These are phyloP conservation scores for Lycium barbarum DNA, from an alignment of 257 asterid species.

Conservation along the genomic window DNA sequence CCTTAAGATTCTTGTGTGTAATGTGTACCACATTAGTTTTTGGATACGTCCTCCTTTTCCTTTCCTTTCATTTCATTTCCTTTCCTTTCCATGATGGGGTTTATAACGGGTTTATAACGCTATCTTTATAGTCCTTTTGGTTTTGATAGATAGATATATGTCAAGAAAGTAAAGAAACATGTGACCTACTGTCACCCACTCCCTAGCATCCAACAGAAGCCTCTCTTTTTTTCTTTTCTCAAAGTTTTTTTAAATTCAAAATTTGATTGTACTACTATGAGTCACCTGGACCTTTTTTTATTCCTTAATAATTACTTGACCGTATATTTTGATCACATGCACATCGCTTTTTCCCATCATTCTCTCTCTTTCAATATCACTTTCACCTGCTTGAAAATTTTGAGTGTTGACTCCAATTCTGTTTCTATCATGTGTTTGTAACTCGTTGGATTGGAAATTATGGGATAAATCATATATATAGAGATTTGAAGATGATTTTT, in stretches of 20 bases:
- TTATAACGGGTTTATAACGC: not conserved
- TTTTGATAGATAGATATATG: slow-evolving; percentile 9
- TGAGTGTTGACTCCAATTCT: slow-evolving; percentile 16
- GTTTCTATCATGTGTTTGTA: slow-evolving; percentile 24
- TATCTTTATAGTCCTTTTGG: slow-evolving; percentile 3
- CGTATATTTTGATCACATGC: slow-evolving; percentile 26
- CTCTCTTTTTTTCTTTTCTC: not conserved
- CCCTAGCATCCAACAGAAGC: slow-evolving; percentile 26
- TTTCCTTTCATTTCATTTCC: not conserved
- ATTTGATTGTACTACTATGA: not conserved
- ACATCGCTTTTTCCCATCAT: slow-evolving; percentile 6
- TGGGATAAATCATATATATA: not conserved
- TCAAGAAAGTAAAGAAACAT: slow-evolving; percentile 20
- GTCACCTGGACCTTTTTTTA: slow-evolving; percentile 2
- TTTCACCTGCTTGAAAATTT: slow-evolving; percentile 3
- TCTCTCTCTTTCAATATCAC: not conserved
- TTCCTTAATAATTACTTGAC: not conserved
- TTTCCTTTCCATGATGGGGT: not conserved
- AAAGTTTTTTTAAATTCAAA: not conserved
- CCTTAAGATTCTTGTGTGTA: not conserved
- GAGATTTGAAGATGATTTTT: not conserved
- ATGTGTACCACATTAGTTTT: not conserved
- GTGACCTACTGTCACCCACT: slow-evolving; percentile 37
- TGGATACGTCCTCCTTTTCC: not conserved
- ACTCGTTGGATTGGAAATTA: not conserved